Base-by-base conservation (phyloP, 1,284 basidiomycete genomes). In the Pseudozyma hubeiensis region DNA sequence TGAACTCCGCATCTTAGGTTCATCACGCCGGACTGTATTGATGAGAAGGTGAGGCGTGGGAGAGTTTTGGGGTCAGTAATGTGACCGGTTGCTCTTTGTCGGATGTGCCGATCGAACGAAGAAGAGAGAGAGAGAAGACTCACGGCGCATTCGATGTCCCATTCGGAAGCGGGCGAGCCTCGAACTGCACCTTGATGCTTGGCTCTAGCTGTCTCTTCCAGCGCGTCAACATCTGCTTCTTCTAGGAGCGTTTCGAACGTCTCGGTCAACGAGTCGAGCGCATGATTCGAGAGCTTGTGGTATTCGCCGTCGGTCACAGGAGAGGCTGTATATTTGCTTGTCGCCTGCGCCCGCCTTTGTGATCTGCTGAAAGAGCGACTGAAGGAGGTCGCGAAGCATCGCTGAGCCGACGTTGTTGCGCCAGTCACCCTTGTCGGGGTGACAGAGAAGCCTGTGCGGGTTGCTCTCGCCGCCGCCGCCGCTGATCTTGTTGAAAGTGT, bases 121-220 rank as follows among this genome's bases (percentile, higher is more conserved):
- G 29, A 31, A 2, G 34, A 31, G 17, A 8, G 40, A 7, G 11
- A 24, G 11, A 88, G 24, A n/a, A n/a, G 11, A 88, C 93, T 83
- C 85, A 97, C 96, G 81, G 91, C 91, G 84, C 97, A 97, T 84
- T 98, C 96, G 14, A 97, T 91, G 83, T 99, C 96, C 84, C 90
- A 92, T 4, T 87, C 86, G 1, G 89, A 87, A 46, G 82, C 77
- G 30, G 82, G 49, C 86, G 75, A 54, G 24, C 61, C 71, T 39
- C 66, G 41, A 5, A 40, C 51, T 2, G 72, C 59, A 13, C 43
- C 63, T 46, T 57, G 52, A 14, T 50, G 41, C 46, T 35, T 62
- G 17, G 48, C 44, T 50, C 47, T 33, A 33, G 67, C 70, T 8
- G 52, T 16, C 16, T 57, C 29, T 24, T 74, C 75, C 14, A 80